Base-by-base conservation (phyloP, 495 filamentous ascomycete species). In the Hyaloscypha variabilis region DNA sequence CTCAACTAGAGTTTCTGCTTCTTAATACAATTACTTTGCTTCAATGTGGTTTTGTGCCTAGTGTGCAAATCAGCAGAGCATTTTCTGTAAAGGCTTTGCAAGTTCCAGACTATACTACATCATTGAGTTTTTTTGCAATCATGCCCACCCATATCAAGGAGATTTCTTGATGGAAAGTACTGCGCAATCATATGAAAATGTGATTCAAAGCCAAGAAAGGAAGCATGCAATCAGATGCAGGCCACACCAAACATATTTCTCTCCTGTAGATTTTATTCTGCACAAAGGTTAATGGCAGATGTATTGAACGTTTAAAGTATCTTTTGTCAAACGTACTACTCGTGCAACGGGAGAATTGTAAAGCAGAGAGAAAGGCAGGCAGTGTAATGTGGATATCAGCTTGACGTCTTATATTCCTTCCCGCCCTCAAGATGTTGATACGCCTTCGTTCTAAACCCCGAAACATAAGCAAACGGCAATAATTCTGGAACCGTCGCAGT, bases 401-500 rank as follows among this genome's bases (percentile, higher is more conserved):
- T 19, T 14, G 11, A 46, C 14, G 39, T 10, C 39, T 14, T 4
- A 46, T 46, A 1, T 46, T 46, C 10, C 19, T 46, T 46, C 17
- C 39, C 39, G 13, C 39, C 19, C 19, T 46, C 39, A 8, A 46
- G 39, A 19, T 46, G 39, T 34, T 4, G 39, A 14, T 46, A 46
- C 10, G 39, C 39, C 39, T 54, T 54, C 25, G 51, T 24, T 54
- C 51, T 54, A 29, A 54, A 21, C 5, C 25, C 29, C 29, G 54
- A 58, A 34, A 62, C 46, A 31, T 64, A 64, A 11, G 39, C 51
- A 64, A 64, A 68, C 13, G 66, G 66, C 29, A 68, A 52, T 23
- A 68, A 49, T 24, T 60, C 66, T 11, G 39, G 24, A 13, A 68
- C 36, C 8, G 59, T 54, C 21, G 49, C 66, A 8, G 31, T 49